Base-by-base conservation (phyloP, 23 red algal species). In the Gracilaria vermiculophylla region DNA sequence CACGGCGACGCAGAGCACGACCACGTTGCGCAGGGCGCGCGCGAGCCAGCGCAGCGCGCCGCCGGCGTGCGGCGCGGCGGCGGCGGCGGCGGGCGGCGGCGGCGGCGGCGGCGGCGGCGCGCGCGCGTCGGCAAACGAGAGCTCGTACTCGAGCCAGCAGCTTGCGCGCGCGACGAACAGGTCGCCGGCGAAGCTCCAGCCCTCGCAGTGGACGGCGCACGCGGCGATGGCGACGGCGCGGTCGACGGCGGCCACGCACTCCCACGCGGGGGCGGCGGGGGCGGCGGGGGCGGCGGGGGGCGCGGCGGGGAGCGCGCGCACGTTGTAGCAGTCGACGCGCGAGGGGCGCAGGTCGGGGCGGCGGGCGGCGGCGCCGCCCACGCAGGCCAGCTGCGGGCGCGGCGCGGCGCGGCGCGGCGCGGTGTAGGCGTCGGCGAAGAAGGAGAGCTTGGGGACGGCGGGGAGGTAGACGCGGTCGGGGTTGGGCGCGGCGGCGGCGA, bases 241-340 rank as follows among this genome's bases (percentile, higher is more conserved):
- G 19, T 69, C 55, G 3, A 85, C 60, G 37, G 81, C 81, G 20
- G 58, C 64, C n/a, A 85, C 62, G 29, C 81, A 85, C 44, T 78
- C 43, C 69, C 83, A 76, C 19, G 13, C 40, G 20, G 83, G 69
- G 9, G 40, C 16, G n/a, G 36, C 23, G 53, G 42, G 16, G 2
- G 37, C 36, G 29, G 40, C 25, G 0, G 53, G 25, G 33, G 16
- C 41, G 31, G 25, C 29, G 34, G 77, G 69, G n/a, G n/a, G n/a
- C 1, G 53, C 42, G 33, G 16, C 41, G 31, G 25, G 51, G 34
- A 77, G 69, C 31, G 61, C 66, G n/a, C 83, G 69, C 17, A 29
- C 57, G 53, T 88, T 88, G 52, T 77, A 76, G 69, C 83, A 88
- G 53, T 88, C 83, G 17, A 88, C 83, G 53, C 69, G 69, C 29